phyloP scores from a whole-genome alignment of 441 rosid genomes.

The Jatropha multifida region DNA sequence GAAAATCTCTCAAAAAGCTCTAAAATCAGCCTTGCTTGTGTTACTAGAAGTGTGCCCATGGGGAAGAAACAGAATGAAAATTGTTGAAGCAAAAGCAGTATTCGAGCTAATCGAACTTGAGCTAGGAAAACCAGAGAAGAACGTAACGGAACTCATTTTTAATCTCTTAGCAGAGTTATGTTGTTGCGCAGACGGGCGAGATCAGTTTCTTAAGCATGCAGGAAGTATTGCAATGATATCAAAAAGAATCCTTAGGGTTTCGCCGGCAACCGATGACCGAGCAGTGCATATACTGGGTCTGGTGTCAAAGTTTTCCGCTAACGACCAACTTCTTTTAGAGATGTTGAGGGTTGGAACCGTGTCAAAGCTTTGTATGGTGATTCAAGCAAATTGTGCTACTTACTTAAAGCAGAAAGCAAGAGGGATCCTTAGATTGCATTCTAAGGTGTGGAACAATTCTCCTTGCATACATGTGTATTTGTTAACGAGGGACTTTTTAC shows the following conservation, averaged over 20 bases:
- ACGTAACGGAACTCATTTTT: constrained; percentile 44
- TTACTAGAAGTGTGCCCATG: constrained; percentile 36
- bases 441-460: constrained; percentile 50
- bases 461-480: constrained; percentile 55
- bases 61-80: constrained; percentile 44
- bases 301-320: constrained; percentile 37
- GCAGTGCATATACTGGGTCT: constrained; percentile 37
- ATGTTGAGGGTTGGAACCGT: constrained; percentile 63
- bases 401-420: constrained; percentile 45
- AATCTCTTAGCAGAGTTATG: constrained; percentile 46
- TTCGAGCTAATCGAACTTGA: constrained; percentile 49
- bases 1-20: constrained; percentile 33
- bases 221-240: constrained; percentile 52
- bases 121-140: constrained; percentile 42
- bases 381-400: constrained; percentile 45
- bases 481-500: constrained; percentile 30
- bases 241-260: constrained; percentile 51
- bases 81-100: constrained; percentile 39
- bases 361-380: constrained; percentile 58
- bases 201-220: constrained; percentile 37
- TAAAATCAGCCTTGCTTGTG: constrained; percentile 40
- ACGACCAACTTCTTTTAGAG: constrained; percentile 37
- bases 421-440: constrained; percentile 45
- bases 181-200: constrained; percentile 49
- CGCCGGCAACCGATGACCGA: constrained; percentile 43